phyloP scores from a whole-genome alignment of 345 rosid genomes.

The Eucalyptus dawsonii region DNA sequence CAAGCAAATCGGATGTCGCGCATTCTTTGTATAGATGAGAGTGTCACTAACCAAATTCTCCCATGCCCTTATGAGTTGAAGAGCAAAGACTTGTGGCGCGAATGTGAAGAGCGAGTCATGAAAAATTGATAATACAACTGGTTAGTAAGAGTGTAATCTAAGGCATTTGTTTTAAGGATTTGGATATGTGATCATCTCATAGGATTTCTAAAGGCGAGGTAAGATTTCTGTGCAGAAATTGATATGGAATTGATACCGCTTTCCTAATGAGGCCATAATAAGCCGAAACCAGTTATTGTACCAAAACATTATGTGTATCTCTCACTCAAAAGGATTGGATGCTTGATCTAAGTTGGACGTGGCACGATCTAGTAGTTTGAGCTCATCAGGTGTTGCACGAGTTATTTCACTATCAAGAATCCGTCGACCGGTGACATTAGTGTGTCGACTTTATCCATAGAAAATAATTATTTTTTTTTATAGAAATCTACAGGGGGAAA shows the following conservation, averaged over 20 bases:
- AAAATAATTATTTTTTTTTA: too few species aligned
- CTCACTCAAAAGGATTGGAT: background rate
- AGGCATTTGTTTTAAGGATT: background rate
- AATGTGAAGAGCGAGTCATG: background rate
- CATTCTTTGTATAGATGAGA: background rate
- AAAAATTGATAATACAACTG: background rate
- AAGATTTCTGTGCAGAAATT: accelerated
- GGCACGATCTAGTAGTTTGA: accelerated
- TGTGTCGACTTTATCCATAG: accelerated
- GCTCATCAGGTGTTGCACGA: accelerated
- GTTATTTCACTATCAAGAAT: accelerated
- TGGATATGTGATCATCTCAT: background rate
- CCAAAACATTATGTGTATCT: background rate
- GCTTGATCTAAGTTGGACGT: background rate
- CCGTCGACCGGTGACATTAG: accelerated
- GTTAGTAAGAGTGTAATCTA: too few species aligned
- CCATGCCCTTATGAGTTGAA: background rate
- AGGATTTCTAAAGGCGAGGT: background rate
- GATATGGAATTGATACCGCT: background rate
- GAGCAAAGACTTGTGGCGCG: background rate
- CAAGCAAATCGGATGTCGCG: background rate
- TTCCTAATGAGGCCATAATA: too few species aligned
- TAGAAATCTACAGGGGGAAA: too few species aligned
- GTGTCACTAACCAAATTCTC: background rate
- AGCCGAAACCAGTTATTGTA: too few species aligned